Percentiles rank a stretch among this genome's conserved stretches.
Evolutionary conservation across 2,329 filamentous ascomycete species (phyloP).

Genomic region (Fusarium sp.): DNA sequence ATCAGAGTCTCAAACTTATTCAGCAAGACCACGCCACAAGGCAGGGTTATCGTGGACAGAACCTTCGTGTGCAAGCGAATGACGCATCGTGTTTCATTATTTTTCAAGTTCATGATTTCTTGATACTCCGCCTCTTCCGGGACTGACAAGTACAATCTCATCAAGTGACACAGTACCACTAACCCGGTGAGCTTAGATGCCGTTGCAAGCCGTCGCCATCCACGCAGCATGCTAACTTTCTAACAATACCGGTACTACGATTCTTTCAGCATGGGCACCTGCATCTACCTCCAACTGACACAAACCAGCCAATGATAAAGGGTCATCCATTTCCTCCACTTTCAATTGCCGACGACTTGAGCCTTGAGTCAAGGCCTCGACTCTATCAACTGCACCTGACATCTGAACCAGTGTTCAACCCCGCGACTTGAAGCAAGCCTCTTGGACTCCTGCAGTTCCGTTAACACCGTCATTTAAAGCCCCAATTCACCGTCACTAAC

Average conservation of each 20-base stretch:
- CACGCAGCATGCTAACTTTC: conserved; percentile 14
- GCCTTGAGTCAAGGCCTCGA: conserved; percentile 13
- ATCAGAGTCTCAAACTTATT: not conserved
- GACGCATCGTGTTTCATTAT: not conserved
- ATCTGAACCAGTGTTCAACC: conserved; percentile 18
- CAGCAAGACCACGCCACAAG: not conserved
- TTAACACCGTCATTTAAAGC: conserved; percentile 20
- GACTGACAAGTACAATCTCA: conserved; percentile 5
- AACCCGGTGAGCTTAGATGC: conserved; percentile 17
- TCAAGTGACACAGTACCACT: conserved; percentile 35
- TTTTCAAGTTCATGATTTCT: conserved; percentile 5
- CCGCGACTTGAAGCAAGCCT: conserved; percentile 21
- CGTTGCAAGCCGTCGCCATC: conserved; percentile 39
- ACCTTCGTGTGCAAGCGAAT: not conserved
- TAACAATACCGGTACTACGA: conserved; percentile 10
- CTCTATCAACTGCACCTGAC: conserved; percentile 18
- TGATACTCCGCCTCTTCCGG: conserved; percentile 18
- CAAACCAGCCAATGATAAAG: conserved; percentile 9
- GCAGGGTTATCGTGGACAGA: not conserved
- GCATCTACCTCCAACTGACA: not conserved
- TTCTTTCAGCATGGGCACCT: not conserved
- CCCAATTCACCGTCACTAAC: conserved; percentile 14
- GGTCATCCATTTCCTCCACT: not conserved
- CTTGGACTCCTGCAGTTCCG: not conserved
- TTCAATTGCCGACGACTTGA: conserved; percentile 23